phyloP scores from a whole-genome alignment of 331 rosid genomes.

The Ulmus americana region DNA sequence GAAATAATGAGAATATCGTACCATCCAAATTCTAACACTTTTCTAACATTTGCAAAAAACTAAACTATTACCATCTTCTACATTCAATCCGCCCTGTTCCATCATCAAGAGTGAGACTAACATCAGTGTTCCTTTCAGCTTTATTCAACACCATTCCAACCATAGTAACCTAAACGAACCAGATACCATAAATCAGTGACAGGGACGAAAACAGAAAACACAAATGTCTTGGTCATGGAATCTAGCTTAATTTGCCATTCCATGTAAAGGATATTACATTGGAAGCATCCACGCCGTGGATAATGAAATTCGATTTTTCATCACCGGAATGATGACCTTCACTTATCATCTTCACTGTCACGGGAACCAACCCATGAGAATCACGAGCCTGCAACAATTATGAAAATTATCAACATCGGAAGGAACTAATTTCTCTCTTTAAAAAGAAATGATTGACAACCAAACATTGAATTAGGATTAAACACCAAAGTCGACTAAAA shows the following conservation, averaged over 20 bases:
- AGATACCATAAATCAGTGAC: background rate
- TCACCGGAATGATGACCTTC: constrained; percentile 77
- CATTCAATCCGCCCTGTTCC: constrained; percentile 83
- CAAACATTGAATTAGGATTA: background rate
- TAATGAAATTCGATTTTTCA: constrained; percentile 64
- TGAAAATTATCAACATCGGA: background rate
- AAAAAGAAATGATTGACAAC: background rate
- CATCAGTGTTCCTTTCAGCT: constrained; percentile 66
- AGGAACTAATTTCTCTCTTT: background rate
- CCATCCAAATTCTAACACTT: background rate
- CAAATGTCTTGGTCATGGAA: background rate
- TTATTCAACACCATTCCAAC: constrained; percentile 74
- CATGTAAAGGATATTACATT: constrained; percentile 43
- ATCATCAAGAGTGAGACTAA: constrained; percentile 60
- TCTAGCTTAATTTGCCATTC: background rate
- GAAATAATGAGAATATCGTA: background rate
- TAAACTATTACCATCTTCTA: constrained; percentile 63
- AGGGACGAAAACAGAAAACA: background rate
- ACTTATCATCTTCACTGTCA: constrained; percentile 88
- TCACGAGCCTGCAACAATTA: constrained; percentile 47
- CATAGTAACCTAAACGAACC: constrained; percentile 60
- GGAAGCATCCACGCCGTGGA: constrained; percentile 65
- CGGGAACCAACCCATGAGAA: constrained; percentile 68
- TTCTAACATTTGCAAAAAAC: background rate
- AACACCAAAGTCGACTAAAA: background rate